Conservation (phyloP, 2,329 filamentous ascomycete genomes). For the Penicillium digitatum region DNA sequence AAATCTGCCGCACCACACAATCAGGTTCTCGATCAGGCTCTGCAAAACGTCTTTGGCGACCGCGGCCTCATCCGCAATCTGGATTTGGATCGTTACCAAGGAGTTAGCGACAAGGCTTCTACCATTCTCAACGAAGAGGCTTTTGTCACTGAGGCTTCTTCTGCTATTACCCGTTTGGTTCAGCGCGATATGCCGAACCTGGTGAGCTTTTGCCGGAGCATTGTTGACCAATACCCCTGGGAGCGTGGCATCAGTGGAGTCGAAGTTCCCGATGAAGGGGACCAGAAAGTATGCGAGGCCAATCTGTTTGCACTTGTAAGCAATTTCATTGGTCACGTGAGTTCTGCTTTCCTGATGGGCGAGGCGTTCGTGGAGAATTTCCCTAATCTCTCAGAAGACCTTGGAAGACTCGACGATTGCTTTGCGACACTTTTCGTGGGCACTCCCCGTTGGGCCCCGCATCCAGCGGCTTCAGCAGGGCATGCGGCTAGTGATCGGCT, state of each 20-base stretch:
- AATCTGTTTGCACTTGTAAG: constrained; percentile 52
- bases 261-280: constrained; percentile 39
- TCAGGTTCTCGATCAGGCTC: constrained; percentile 32
- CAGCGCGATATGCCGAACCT: constrained; percentile 52
- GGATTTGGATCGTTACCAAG: constrained; percentile 31
- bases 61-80: constrained; percentile 36
- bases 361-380: constrained; percentile 51
- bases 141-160: constrained; percentile 43
- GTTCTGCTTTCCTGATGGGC: constrained; percentile 51
- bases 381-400: constrained; percentile 51
- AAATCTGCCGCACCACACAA: constrained; percentile 27
- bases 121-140: constrained; percentile 47
- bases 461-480: constrained; percentile 49
- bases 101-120: constrained; percentile 38
- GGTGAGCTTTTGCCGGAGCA: constrained; percentile 56
- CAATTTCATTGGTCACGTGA: constrained; percentile 53
- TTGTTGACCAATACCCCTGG: constrained; percentile 61
- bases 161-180: constrained; percentile 37
- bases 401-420: constrained; percentile 54
- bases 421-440: constrained; percentile 55
- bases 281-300: constrained; percentile 48
- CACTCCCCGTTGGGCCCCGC: constrained; percentile 53
- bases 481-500: constrained; percentile 46
- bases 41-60: constrained; percentile 45
- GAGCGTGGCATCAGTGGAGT: constrained; percentile 51